phyloP scores from a whole-genome alignment of 208 protist genomes.

The Tritrichomonas musculus region DNA sequence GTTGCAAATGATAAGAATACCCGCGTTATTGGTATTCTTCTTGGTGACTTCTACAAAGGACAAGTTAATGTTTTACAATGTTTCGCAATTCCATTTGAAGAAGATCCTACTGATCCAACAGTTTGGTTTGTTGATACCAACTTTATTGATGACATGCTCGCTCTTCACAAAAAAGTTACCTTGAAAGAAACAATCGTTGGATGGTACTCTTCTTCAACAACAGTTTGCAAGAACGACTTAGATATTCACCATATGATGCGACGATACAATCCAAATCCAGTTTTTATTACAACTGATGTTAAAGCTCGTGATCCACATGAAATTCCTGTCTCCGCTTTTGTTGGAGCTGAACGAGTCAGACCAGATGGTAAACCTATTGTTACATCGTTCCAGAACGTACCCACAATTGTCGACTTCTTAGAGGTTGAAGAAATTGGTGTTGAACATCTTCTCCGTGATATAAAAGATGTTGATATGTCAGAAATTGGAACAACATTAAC shows the following conservation, averaged over 20 bases:
- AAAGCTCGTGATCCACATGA: slow-evolving; percentile 51
- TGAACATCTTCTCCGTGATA: slow-evolving; percentile 96
- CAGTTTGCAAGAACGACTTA: slow-evolving; percentile 74
- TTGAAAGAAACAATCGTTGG: slow-evolving; percentile 91
- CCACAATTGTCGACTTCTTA: slow-evolving; percentile 39
- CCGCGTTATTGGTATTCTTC: slow-evolving; percentile 62
- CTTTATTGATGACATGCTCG: slow-evolving; percentile 87
- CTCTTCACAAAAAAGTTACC: slow-evolving; percentile 95
- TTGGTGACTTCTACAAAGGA: slow-evolving; percentile 63
- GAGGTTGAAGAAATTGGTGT: slow-evolving; percentile 88
- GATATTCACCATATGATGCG: slow-evolving; percentile 83
- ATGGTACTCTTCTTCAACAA: slow-evolving; percentile 98
- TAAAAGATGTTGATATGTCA: slow-evolving; percentile 59
- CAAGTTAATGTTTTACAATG: slow-evolving; percentile 21
- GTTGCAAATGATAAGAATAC: slow-evolving; percentile 57
- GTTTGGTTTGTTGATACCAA: slow-evolving; percentile 97
- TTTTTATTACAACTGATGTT: slow-evolving; percentile 76
- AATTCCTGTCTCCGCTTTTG: background rate
- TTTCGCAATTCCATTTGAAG: slow-evolving; percentile 91
- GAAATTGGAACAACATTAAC: slow-evolving; percentile 40
- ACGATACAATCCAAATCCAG: slow-evolving; percentile 59
- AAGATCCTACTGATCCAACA: slow-evolving; percentile 82
- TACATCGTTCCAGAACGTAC: slow-evolving; percentile 39
- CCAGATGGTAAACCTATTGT: background rate
- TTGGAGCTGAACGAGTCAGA: background rate